phyloP scores from a whole-genome alignment of 2,329 filamentous ascomycete species.

The Fusarium buxicola region DNA sequence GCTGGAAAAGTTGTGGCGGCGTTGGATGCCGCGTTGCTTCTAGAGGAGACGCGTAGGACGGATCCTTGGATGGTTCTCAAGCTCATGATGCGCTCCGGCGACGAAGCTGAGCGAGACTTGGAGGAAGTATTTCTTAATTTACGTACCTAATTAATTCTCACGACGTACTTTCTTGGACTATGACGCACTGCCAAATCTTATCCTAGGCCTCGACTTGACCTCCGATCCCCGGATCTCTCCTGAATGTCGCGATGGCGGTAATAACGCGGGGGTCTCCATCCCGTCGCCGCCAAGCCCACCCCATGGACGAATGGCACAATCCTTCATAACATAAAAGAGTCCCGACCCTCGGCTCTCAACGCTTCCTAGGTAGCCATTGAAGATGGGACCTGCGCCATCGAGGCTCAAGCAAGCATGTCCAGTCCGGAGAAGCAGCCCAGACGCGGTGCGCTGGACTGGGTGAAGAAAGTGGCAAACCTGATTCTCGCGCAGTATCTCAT shows the following conservation, averaged over 20 bases:
- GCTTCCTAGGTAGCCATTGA: not conserved
- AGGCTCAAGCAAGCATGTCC: constrained; percentile 23
- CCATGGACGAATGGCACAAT: constrained; percentile 24
- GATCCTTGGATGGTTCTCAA: constrained; percentile 10
- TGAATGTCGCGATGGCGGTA: constrained; percentile 34
- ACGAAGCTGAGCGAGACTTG: constrained; percentile 21
- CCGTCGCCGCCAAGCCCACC: constrained; percentile 21
- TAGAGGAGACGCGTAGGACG: not conserved
- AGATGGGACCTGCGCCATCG: constrained; percentile 10
- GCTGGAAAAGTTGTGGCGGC: constrained; percentile 28
- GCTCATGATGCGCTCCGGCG: constrained; percentile 16
- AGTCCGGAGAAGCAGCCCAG: constrained; percentile 15
- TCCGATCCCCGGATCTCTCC: constrained; percentile 8
- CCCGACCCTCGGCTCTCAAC: constrained; percentile 2
- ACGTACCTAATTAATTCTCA: constrained; percentile 28
- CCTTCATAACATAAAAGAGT: not conserved
- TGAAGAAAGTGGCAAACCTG: constrained; percentile 46
- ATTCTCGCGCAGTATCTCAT: constrained; percentile 72
- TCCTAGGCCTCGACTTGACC: not conserved
- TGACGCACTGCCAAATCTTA: not conserved
- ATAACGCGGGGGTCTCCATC: constrained; percentile 33
- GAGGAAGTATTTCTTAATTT: constrained; percentile 24
- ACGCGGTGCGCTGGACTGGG: constrained; percentile 18
- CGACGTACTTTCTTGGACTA: constrained; percentile 12
- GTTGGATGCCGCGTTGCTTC: constrained; percentile 14